Base-by-base conservation (phyloP, 2,329 filamentous ascomycete genomes). In the Xylariaceae sp. region DNA sequence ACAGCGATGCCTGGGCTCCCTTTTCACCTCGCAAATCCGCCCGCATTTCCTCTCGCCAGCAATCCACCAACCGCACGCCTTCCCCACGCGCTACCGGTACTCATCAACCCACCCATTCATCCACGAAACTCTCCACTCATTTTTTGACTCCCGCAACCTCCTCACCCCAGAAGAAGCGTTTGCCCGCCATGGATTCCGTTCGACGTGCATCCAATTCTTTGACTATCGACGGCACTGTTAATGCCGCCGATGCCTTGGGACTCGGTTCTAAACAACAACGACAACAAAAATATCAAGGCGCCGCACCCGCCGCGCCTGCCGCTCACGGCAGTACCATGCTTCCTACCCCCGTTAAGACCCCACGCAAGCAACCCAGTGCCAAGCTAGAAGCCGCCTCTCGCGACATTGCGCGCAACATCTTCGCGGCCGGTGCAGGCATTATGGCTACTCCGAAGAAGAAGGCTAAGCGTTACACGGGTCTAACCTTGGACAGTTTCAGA, bases 281-380 rank as follows among this genome's bases (percentile, higher is more conserved):
- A 10, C 32, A 60, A 32, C 55, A 55, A 42, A 68, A 70, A 51
- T 58, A 63, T 34, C 64, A 69, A 39, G 50, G 57, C 41, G 54
- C 58, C 42, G 56, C 61, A 9, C 3, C 69, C 46, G 65, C 72
- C 26, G 8, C 26, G 22, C 60, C 70, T 44, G 46, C 69, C 46
- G 65, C 72, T 16, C 70, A 71, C 51, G 62, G 67, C 51, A 63
- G 70, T 51, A 77, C 75, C 58, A 87, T 88, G 79, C 80, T 92
- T 43, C 87, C 86, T 15, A 92, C 89, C 2, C 89, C 89, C 2
- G 80, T 84, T 60, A 92, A 92, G 74, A 92, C 89, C 2, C 89
- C 84, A 2, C 79, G 80, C 69, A 89, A 87, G 74, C 76, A 79
- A 44, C 76, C 77, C 1, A 75, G 74, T 16, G 73, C 74, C 63